These are phyloP conservation scores for Pseudotulostoma volvatum DNA, from an alignment of 495 filamentous ascomycete species.

Conservation along the genomic window DNA sequence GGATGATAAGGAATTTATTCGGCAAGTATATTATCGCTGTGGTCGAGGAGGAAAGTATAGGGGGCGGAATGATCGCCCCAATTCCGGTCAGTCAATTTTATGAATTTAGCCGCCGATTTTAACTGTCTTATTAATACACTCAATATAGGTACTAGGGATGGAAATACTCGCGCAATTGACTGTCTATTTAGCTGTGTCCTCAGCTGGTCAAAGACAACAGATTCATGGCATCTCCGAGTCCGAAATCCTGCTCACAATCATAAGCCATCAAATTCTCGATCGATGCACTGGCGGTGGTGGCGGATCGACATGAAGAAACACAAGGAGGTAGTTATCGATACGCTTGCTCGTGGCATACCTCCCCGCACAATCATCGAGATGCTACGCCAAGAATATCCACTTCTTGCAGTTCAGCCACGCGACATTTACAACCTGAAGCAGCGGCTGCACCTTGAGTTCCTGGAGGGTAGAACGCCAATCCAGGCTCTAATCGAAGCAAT, in stretches of 20 bases:
- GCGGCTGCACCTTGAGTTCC: conserved; percentile 1
- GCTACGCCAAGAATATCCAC: neutral
- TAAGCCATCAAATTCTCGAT: too few relatives aligned
- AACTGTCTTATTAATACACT: neutral
- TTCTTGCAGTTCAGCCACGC: neutral
- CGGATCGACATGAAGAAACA: neutral
- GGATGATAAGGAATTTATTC: too few relatives aligned
- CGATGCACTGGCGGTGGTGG: neutral
- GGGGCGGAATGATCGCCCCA: too few relatives aligned
- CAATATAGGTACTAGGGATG: neutral
- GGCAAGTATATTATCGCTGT: too few relatives aligned
- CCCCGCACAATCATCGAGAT: neutral
- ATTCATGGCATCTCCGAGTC: neutral
- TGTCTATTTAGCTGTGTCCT: neutral
- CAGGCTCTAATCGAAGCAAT: conserved; percentile 1
- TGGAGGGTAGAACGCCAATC: conserved; percentile 1
- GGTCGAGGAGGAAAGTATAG: too few relatives aligned
- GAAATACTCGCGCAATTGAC: neutral
- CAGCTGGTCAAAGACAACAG: neutral
- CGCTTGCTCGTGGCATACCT: neutral
- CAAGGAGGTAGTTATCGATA: neutral
- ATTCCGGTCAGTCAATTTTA: too few relatives aligned
- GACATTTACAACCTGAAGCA: conserved; percentile 3
- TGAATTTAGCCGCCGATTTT: neutral
- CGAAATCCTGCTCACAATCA: too few relatives aligned